These are phyloP conservation scores for Telfairia occidentalis DNA, from an alignment of 331 rosid species.

Conservation along the genomic window DNA sequence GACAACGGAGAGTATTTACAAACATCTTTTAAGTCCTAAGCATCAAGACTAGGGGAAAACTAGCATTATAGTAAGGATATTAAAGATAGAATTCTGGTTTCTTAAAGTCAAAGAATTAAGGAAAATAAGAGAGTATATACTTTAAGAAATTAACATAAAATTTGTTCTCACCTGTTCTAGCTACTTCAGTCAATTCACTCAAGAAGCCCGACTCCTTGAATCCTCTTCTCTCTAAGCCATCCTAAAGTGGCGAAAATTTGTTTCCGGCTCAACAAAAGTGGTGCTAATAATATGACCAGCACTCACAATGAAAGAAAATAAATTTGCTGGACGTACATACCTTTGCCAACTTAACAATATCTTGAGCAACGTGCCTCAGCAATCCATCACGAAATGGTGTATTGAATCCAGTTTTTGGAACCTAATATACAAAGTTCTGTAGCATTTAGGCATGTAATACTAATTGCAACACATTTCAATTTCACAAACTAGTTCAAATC, in stretches of 20 bases:
- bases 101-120: background rate
- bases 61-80: background rate
- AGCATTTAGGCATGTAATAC: background rate
- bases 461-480: background rate
- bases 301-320: constrained; percentile 3
- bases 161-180: constrained; percentile 51
- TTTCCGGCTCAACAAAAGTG: background rate
- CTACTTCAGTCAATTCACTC: constrained; percentile 80
- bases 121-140: background rate
- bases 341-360: constrained; percentile 73
- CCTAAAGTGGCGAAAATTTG: constrained; percentile 30
- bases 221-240: constrained; percentile 93
- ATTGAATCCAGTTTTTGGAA: constrained; percentile 63
- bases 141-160: background rate
- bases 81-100: background rate
- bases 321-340: constrained; percentile 28
- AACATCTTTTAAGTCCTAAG: background rate
- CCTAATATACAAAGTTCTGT: constrained; percentile 32
- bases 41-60: background rate
- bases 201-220: constrained; percentile 80
- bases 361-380: constrained; percentile 86
- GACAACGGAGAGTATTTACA: background rate
- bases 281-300: background rate
- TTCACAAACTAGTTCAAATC: background rate
- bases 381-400: constrained; percentile 91